Conservation (phyloP, 768 basidiomycete genomes). For the Psilocybe cyanescens region DNA sequence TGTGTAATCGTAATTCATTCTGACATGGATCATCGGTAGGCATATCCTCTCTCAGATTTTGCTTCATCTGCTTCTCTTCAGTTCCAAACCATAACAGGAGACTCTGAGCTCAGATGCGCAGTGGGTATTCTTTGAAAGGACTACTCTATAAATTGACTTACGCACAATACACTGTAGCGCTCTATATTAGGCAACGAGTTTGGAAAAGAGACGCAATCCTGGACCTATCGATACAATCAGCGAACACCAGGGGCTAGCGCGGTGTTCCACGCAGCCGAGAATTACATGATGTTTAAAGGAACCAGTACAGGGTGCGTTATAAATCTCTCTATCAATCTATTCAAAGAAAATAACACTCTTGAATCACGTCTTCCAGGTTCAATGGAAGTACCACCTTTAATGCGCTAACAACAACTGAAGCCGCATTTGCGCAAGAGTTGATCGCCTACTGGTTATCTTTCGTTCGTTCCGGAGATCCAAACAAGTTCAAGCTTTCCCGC, state of each 20-base stretch:
- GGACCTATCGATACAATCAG: slow-evolving; percentile 66
- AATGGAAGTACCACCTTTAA: slow-evolving; percentile 60
- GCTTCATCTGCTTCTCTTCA: slow-evolving; percentile 44
- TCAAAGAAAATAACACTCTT: not conserved
- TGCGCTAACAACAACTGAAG: slow-evolving; percentile 46
- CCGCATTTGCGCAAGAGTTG: slow-evolving; percentile 58
- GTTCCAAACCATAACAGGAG: slow-evolving; percentile 51
- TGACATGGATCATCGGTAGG: slow-evolving; percentile 23
- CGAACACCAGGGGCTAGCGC: slow-evolving; percentile 34
- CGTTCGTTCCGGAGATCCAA: slow-evolving; percentile 59
- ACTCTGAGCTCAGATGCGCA: slow-evolving; percentile 54
- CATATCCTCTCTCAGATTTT: slow-evolving; percentile 48
- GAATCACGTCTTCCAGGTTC: slow-evolving; percentile 27
- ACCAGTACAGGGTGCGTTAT: slow-evolving; percentile 57
- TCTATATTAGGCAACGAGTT: slow-evolving; percentile 50
- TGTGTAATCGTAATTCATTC: not conserved
- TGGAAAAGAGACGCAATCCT: slow-evolving; percentile 38
- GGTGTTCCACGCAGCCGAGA: slow-evolving; percentile 59
- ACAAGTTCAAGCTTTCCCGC: slow-evolving; percentile 52
- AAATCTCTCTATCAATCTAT: not conserved
- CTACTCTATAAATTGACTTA: not conserved
- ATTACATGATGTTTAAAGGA: slow-evolving; percentile 72
- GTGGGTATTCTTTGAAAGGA: slow-evolving; percentile 37
- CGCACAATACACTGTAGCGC: slow-evolving; percentile 32
- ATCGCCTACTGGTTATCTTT: slow-evolving; percentile 73